Conservation (phyloP, 2,329 filamentous ascomycete genomes). For the Diaporthe longicolla region DNA sequence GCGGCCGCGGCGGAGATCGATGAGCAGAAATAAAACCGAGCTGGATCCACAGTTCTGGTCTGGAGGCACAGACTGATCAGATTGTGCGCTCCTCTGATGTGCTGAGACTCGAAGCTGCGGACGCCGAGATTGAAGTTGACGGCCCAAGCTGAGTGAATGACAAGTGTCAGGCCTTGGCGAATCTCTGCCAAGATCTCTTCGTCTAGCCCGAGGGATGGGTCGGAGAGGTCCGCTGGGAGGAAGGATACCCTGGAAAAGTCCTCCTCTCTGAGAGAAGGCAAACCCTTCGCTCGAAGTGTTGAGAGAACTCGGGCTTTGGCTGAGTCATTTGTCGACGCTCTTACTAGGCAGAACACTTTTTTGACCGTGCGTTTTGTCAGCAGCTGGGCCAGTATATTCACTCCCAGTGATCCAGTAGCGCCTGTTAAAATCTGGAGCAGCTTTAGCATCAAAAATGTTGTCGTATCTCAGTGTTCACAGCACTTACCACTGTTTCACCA, state of each 20-base stretch:
- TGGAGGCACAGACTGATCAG: constrained; percentile 25
- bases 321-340: constrained; percentile 55
- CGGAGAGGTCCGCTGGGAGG: constrained; percentile 5
- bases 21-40: constrained; percentile 36
- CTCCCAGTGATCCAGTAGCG: constrained; percentile 72
- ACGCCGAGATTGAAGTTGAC: constrained; percentile 40
- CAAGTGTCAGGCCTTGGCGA: constrained; percentile 14
- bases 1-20: constrained; percentile 50
- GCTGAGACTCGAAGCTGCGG: constrained; percentile 39
- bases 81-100: constrained; percentile 34
- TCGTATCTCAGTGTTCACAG: background rate
- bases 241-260: constrained; percentile 6
- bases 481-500: constrained; percentile 52
- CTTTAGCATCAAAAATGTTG: background rate
- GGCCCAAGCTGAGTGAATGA: constrained; percentile 37
- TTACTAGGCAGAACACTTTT: constrained; percentile 63
- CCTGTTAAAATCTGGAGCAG: constrained; percentile 66
- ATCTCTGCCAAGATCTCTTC: background rate
- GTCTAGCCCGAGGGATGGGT: constrained; percentile 12
- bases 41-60: background rate
- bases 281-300: constrained; percentile 45
- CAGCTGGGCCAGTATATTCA: constrained; percentile 70
- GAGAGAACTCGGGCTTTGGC: constrained; percentile 50
- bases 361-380: constrained; percentile 70
- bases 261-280: background rate